phyloP scores from a whole-genome alignment of 2,329 filamentous ascomycete genomes.

The Cercospora canescens region DNA sequence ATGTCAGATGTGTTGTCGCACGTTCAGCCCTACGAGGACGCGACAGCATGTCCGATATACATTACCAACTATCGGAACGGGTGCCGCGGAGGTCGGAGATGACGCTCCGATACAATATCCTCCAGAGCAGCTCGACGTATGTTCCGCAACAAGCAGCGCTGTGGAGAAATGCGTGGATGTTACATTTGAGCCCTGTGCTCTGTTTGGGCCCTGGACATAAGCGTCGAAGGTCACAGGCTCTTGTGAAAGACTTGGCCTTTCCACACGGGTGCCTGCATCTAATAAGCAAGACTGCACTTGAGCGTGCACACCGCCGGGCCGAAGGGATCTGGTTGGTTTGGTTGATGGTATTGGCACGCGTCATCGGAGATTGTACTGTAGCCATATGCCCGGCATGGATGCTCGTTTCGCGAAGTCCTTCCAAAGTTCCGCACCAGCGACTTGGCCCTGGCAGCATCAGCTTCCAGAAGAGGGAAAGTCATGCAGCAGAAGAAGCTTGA shows the following conservation, averaged over 20 bases:
- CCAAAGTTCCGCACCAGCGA: not conserved
- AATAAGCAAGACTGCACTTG: not conserved
- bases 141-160: not conserved
- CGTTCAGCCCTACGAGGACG: not conserved
- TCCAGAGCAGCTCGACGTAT: not conserved
- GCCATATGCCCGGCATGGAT: not conserved
- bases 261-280: not conserved
- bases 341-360: slow-evolving; percentile 11
- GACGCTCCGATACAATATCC: not conserved
- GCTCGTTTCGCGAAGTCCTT: not conserved
- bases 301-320: not conserved
- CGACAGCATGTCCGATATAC: not conserved
- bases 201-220: not conserved
- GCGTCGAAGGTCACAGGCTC: not conserved
- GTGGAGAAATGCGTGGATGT: not conserved
- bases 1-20: not conserved
- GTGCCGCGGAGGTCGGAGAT: not conserved
- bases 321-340: slow-evolving; percentile 7
- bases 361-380: not conserved
- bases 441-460: not conserved
- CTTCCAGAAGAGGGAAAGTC: slow-evolving; percentile 1
- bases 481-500: slow-evolving; percentile 3
- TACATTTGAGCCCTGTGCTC: not conserved
- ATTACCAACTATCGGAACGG: not conserved
- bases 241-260: not conserved